A percentile compares a stretch with the other conserved stretches of the same genome.
phyloP scores from a whole-genome alignment of 495 filamentous ascomycete species.

The Hypomontagnella submonticulosa region DNA sequence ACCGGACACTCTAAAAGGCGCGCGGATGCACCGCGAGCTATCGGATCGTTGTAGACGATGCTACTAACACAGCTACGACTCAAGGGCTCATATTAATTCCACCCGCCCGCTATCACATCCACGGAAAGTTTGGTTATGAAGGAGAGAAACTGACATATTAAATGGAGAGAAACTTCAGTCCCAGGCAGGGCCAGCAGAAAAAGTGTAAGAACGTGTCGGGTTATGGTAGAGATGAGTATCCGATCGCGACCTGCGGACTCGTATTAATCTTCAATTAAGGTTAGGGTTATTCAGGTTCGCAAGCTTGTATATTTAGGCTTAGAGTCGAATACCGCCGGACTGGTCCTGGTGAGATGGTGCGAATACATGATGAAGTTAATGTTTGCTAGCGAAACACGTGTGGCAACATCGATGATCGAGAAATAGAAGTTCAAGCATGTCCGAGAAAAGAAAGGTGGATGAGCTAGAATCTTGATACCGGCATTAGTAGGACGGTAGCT shows the following conservation, averaged over 20 bases:
- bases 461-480: constrained; percentile 28
- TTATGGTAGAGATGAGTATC: not conserved
- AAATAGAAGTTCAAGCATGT: not conserved
- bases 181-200: not conserved
- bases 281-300: constrained; percentile 22
- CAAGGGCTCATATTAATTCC: not conserved
- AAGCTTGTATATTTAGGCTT: not conserved
- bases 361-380: not conserved
- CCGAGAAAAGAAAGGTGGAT: not conserved
- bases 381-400: constrained; percentile 1
- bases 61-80: not conserved
- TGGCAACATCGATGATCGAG: not conserved
- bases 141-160: not conserved
- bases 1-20: not conserved
- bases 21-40: not conserved
- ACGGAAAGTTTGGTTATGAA: not conserved
- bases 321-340: constrained; percentile 2
- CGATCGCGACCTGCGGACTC: not conserved
- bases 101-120: not conserved
- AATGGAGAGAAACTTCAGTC: not conserved
- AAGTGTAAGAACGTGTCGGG: not conserved
- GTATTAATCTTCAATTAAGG: constrained; percentile 5
- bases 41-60: not conserved
- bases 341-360: constrained; percentile 1
- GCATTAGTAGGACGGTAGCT: constrained; percentile 14